These are phyloP conservation scores for Elongisporangium prolatum DNA, from an alignment of 352 stramenopile species.

Conservation along the genomic window DNA sequence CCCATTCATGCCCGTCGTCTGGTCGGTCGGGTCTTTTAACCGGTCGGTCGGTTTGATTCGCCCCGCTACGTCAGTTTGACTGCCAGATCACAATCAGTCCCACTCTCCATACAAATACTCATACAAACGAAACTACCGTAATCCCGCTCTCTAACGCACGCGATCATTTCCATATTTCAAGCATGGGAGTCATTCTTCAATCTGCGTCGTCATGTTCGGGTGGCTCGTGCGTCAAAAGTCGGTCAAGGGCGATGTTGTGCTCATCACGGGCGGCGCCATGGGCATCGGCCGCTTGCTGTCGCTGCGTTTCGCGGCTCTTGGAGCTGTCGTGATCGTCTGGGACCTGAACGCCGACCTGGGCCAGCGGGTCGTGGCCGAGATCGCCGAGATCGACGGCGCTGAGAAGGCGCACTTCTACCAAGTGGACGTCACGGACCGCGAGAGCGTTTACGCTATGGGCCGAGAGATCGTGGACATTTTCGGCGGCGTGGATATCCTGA, in stretches of 20 bases:
- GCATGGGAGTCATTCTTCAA: no score
- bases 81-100: background rate
- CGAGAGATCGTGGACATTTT: conserved; percentile 18
- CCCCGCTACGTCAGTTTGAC: background rate
- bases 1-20: no score
- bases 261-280: conserved; percentile 54
- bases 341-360: conserved; percentile 27
- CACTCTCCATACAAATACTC: background rate
- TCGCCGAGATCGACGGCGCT: conserved; percentile 12
- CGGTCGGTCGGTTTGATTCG: background rate
- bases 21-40: no score
- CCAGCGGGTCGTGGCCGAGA: conserved; percentile 22
- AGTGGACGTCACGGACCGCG: conserved; percentile 30
- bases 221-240: conserved; percentile 2
- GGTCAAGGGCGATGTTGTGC: conserved; percentile 23
- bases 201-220: background rate
- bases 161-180: no score
- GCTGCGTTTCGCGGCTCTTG: conserved; percentile 31
- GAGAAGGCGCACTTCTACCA: conserved; percentile 25
- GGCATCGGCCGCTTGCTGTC: conserved; percentile 36
- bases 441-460: conserved; percentile 20
- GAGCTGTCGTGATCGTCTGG: conserved; percentile 32
- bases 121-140: background rate
- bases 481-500: conserved; percentile 31
- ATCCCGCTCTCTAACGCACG: no score